Evolutionary conservation across 2,329 filamentous ascomycete genomes (phyloP), one percentile per base, ranked within the genome.

Genomic region (Talaromyces sp.): DNA sequence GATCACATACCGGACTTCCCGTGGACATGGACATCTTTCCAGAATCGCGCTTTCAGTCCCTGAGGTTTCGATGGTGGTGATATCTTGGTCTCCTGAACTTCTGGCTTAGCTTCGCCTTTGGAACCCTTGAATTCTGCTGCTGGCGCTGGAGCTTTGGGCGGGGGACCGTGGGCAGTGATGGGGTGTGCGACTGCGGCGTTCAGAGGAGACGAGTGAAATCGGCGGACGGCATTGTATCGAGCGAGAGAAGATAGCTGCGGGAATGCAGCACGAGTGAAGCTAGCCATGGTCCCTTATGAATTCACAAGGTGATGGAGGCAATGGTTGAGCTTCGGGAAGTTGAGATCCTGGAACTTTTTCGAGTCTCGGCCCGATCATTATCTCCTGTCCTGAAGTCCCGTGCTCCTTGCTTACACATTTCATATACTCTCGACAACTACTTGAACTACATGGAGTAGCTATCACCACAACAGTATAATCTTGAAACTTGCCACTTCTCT

Each of bases 1-100:
- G 13, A 4, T 56, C 33, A 36, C 55, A 32, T 76, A 89, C 87
- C 86, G 58, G 86, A 77, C 9, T 82, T 81, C 66, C 88, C 84
- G 60, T 82, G 79, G 33, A 97, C 86, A 55, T 80, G 72, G 1
- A 94, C 90, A 68, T 94, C 83, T 72, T 88, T 90, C 93, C 93
- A 97, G 77, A 97, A 97, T 48, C 92, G 83, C 77, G 86, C 89
- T 67, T 80, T 80, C 66, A 86, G 79, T 29, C 70, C 63, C 17
- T 65, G 58, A 30, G 64, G 61, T 40, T 63, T 68, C 16, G 59
- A 50, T 7, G 58, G 71, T 47, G 20, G 10, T 39, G 75, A 67
- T 2, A 52, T 36, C 19, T 19, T 60, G 49, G 16, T 37, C 41
- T 44, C 49, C 54, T 3, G 46, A 7, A 32, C 40, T 50, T 37